Conservation (phyloP, 2,329 filamentous ascomycete species). For the Cladosporium sp. region DNA sequence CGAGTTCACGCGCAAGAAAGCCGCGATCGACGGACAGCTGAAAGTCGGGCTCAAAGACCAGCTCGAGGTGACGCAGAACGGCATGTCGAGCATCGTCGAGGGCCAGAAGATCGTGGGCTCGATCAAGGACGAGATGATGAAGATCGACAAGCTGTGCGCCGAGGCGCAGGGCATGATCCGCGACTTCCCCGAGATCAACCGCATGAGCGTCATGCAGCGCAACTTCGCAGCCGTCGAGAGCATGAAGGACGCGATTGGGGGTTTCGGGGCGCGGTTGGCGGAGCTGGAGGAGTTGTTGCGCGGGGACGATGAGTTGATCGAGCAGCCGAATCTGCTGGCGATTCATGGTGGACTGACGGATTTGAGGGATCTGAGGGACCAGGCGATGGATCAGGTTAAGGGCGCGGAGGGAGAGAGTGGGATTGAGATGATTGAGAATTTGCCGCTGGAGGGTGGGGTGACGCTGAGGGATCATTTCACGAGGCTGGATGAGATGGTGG, state of each 20-base stretch:
- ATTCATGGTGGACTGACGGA: slow-evolving; percentile 90
- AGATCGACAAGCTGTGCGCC: slow-evolving; percentile 94
- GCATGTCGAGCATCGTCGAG: slow-evolving; percentile 82
- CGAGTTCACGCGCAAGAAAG: slow-evolving; percentile 92
- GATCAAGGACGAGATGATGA: slow-evolving; percentile 98
- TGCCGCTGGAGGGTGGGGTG: slow-evolving; percentile 55
- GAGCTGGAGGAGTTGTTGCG: slow-evolving; percentile 71
- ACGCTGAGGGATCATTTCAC: slow-evolving; percentile 89
- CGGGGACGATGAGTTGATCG: slow-evolving; percentile 76
- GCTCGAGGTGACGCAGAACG: slow-evolving; percentile 86
- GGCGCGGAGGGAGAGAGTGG: slow-evolving; percentile 77
- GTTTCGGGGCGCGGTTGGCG: slow-evolving; percentile 71
- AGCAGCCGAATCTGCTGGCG: slow-evolving; percentile 83
- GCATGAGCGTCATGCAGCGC: slow-evolving; percentile 87
- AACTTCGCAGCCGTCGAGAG: slow-evolving; percentile 92
- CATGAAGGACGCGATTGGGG: slow-evolving; percentile 87
- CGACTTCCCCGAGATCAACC: slow-evolving; percentile 89
- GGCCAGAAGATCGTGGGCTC: slow-evolving; percentile 85
- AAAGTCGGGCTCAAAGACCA: slow-evolving; percentile 84
- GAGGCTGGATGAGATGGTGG: slow-evolving; percentile 76
- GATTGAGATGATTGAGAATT: slow-evolving; percentile 81
- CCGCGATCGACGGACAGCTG: slow-evolving; percentile 81
- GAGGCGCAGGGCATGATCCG: slow-evolving; percentile 97
- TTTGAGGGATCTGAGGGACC: slow-evolving; percentile 87
- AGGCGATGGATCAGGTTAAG: slow-evolving; percentile 93